Base-by-base conservation (phyloP, 1,284 basidiomycete species). In the Xerocomus minutiporus region DNA sequence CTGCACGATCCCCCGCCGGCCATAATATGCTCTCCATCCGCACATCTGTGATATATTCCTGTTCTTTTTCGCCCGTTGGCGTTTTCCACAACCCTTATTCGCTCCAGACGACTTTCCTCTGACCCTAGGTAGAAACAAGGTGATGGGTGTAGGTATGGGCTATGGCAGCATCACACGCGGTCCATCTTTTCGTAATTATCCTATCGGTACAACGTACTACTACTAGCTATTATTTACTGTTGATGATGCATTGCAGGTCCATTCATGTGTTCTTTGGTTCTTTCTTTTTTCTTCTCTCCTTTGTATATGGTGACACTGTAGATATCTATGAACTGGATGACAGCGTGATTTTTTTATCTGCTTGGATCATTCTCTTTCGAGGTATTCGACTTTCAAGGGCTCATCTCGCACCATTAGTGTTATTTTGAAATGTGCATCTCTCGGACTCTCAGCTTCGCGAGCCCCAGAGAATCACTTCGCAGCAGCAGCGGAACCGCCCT, bases 11-110 rank as follows among this genome's bases (percentile, higher is more conserved):
- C 50, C 57, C 50, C 43, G 51, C 56, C 26, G 46, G 61, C 48
- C 50, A 60, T 64, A 60, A 64, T 62, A 62, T 64, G 60, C 54
- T 62, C 42, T 50, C 52, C 25, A 44, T 47, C 29, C 40, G 46
- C 49, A 61, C 47, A 48, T 52, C 38, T 56, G 52, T 59, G 51
- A 63, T 48, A 57, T 56, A 61, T 41, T 55, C 31, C 15, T 25
- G 8, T 38, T 48, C 29, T 28, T 44, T 29, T 31, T 50, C 60
- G n/a, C 48, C 49, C 41, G 25, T 29, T 29, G 3, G 26, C 26
- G 26, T 28, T 42, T 42, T 31, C 49, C 29, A 29, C n/a, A 13
- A 9, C n/a, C 12, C 29, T 43, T 26, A 8, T 23, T 20, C 32
- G 8, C n/a, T 44, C 43, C 23, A 8, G n/a, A 17, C 31, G 7